A percentile compares a stretch with the other conserved stretches of the same genome.
Conservation (phyloP, 1,284 basidiomycete species). For the Ganoderma lingzhi region DNA sequence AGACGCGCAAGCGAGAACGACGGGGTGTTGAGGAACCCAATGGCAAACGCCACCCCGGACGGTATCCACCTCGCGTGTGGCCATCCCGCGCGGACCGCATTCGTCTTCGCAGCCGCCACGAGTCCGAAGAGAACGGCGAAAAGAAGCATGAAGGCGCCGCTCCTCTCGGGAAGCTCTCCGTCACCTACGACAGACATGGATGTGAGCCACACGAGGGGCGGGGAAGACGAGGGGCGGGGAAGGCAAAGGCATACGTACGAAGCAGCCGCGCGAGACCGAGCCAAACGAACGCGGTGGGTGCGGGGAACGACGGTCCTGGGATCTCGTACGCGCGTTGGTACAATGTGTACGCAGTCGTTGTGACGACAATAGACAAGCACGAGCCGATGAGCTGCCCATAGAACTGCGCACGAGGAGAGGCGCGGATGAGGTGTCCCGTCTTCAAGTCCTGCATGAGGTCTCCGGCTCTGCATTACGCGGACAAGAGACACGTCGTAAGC, state of each 20-base stretch:
- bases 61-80: constrained; percentile 80
- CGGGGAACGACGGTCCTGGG: constrained; percentile 91
- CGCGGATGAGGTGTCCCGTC: constrained; percentile 90
- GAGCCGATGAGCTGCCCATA: constrained; percentile 91
- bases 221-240: neutral
- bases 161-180: constrained; percentile 83
- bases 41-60: constrained; percentile 89
- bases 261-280: constrained; percentile 91
- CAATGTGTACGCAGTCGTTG: constrained; percentile 86
- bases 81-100: constrained; percentile 54
- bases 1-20: constrained; percentile 94
- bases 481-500: constrained; percentile 4
- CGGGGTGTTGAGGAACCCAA: constrained; percentile 94
- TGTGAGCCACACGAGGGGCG: neutral
- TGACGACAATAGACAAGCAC: constrained; percentile 87
- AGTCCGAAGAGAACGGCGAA: constrained; percentile 79
- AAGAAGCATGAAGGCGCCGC: constrained; percentile 80
- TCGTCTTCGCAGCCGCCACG: constrained; percentile 74
- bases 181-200: constrained; percentile 58
- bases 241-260: constrained; percentile 54
- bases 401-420: constrained; percentile 89
- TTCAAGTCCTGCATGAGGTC: constrained; percentile 99
- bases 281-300: constrained; percentile 94
- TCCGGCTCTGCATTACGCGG: constrained; percentile 73
- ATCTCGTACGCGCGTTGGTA: constrained; percentile 90